These are phyloP conservation scores for Phalaenopsis hybrid DNA, from an alignment of 116 monocot species.

Conservation along the genomic window DNA sequence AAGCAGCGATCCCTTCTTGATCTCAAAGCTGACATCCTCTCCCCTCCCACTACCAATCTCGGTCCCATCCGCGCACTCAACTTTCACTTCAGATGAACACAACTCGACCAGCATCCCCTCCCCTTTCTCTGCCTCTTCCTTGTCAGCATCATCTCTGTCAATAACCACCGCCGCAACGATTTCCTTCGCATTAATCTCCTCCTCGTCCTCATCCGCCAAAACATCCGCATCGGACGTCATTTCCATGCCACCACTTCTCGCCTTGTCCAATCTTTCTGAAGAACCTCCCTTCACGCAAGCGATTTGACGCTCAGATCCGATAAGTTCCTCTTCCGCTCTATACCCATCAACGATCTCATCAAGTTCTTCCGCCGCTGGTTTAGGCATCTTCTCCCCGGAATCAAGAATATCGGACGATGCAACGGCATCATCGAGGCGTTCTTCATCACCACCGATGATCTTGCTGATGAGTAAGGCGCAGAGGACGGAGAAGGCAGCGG, in stretches of 20 bases:
- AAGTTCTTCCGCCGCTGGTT: not conserved
- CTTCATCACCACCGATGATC: slow-evolving; percentile 13
- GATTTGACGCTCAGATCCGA: not conserved
- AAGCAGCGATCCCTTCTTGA: slow-evolving; percentile 11
- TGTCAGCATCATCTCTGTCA: not conserved
- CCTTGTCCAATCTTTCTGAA: not conserved
- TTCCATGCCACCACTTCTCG: no score
- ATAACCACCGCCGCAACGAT: not conserved
- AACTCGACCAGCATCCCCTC: not conserved
- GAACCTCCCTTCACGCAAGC: not conserved
- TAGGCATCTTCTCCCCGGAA: not conserved
- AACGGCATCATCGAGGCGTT: not conserved
- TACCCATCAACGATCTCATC: not conserved
- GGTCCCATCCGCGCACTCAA: not conserved
- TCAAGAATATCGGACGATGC: not conserved
- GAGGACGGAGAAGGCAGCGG: slow-evolving; percentile 34
- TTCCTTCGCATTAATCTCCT: not conserved
- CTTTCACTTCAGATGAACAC: no score
- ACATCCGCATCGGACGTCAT: no score
- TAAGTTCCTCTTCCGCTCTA: not conserved
- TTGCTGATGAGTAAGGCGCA: slow-evolving; percentile 37
- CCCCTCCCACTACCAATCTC: not conserved
- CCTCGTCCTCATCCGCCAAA: no score
- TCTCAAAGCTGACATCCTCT: not conserved
- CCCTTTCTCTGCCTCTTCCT: not conserved